phyloP scores from a whole-genome alignment of 345 rosid genomes.

The Durio zibethinus region DNA sequence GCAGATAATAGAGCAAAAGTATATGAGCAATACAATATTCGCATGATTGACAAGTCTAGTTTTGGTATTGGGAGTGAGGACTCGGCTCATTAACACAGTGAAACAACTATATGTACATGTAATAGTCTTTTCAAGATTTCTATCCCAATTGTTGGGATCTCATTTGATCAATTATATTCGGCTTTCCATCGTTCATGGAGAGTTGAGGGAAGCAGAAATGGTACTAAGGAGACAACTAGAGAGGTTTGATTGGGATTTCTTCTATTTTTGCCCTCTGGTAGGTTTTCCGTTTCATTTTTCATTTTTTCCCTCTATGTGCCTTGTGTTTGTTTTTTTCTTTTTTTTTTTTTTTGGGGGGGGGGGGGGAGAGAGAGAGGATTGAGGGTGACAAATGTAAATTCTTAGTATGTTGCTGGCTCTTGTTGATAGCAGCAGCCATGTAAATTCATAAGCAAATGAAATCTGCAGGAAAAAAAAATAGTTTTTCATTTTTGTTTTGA shows the following conservation, averaged over 20 bases:
- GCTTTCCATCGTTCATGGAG: constrained; percentile 6
- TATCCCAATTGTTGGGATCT: constrained; percentile 23
- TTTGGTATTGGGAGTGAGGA: constrained; percentile 80
- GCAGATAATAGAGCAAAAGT: constrained; percentile 85
- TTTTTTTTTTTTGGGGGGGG: no score
- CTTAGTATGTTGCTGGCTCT: constrained; percentile 38
- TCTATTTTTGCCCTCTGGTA: constrained; percentile 1
- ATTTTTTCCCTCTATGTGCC: constrained; percentile 22
- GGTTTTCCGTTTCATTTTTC: background rate
- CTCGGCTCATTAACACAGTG: constrained; percentile 43
- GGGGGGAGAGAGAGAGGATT: no score
- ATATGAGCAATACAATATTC: constrained; percentile 79
- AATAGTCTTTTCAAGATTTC: constrained; percentile 20
- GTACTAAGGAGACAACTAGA: constrained; percentile 21
- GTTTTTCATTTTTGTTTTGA: constrained; percentile 2
- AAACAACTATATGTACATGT: constrained; percentile 31
- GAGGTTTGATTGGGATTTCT: constrained; percentile 28
- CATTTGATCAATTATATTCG: constrained; percentile 20
- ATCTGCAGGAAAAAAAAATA: constrained; percentile 13
- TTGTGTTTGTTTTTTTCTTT: no score
- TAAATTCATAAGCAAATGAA: constrained; percentile 31
- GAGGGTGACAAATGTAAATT: constrained; percentile 57
- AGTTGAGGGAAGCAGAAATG: constrained; percentile 27
- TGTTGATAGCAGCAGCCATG: constrained; percentile 28
- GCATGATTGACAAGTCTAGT: constrained; percentile 69